Evolutionary conservation across 371 early-diverging fungal genomes (phyloP).

Genomic region (Mucor sp.): DNA sequence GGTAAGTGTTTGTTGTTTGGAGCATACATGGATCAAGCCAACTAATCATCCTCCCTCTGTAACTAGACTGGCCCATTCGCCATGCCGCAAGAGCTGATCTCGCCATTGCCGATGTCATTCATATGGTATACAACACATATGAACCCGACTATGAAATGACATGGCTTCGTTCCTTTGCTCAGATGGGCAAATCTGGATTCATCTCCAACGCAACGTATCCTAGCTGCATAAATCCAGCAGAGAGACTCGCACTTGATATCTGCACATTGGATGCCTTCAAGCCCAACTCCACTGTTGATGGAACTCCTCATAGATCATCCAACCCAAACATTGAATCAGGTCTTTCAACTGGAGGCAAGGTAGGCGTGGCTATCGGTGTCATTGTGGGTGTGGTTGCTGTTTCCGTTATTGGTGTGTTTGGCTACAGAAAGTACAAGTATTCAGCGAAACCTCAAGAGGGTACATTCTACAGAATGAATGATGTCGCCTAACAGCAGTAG

Average conservation of each 20-base stretch:
- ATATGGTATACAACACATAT: constrained; percentile 48
- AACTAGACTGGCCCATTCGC: constrained; percentile 38
- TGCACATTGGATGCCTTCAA: constrained; percentile 20
- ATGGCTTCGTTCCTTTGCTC: constrained; percentile 50
- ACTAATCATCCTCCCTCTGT: background rate
- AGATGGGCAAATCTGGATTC: constrained; percentile 13
- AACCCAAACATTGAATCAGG: constrained; percentile 2
- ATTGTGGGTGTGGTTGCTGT: constrained; percentile 30
- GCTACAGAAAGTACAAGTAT: constrained; percentile 4
- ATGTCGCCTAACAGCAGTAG: constrained; percentile 5
- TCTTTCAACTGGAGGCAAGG: constrained; percentile 36
- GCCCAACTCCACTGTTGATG: constrained; percentile 12
- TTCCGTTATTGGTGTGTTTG: constrained; percentile 12
- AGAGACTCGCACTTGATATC: constrained; percentile 2
- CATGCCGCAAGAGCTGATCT: constrained; percentile 45
- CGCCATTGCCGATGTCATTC: constrained; percentile 34
- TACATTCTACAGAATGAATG: constrained; percentile 14
- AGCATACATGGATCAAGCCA: background rate
- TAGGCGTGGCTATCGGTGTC: constrained; percentile 45
- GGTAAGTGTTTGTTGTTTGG: constrained; percentile 3
- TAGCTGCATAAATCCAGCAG: constrained; percentile 15
- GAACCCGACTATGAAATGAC: constrained; percentile 29
- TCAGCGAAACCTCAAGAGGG: constrained; percentile 4
- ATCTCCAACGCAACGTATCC: constrained; percentile 13
- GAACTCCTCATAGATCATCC: background rate